phyloP scores from a whole-genome alignment of 192 early-diverging fungal genomes.

The Backusella westeae region DNA sequence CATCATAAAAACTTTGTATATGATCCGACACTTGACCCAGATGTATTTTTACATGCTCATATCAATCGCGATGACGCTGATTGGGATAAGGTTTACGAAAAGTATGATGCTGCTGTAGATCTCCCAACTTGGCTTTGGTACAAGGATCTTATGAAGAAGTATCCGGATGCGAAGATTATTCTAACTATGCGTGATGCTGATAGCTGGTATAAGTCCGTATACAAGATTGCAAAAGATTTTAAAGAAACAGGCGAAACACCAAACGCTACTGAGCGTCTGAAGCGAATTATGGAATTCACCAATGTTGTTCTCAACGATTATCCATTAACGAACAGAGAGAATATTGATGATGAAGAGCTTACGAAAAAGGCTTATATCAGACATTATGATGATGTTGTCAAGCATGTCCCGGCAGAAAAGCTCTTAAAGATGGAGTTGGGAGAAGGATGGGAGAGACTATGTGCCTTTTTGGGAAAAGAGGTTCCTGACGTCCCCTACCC shows the following conservation, averaged over 20 bases:
- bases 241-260: background rate
- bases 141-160: slow-evolving; percentile 18
- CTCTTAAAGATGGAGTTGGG: background rate
- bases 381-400: background rate
- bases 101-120: slow-evolving; percentile 22
- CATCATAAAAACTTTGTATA: slow-evolving; percentile 11
- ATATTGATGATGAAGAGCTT: background rate
- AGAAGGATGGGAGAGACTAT: slow-evolving; percentile 5
- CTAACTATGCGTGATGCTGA: slow-evolving; percentile 13
- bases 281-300: background rate
- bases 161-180: slow-evolving; percentile 24
- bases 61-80: slow-evolving; percentile 1
- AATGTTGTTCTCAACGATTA: background rate
- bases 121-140: slow-evolving; percentile 16
- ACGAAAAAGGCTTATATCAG: background rate
- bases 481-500: background rate
- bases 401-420: background rate
- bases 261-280: background rate
- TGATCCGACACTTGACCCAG: slow-evolving; percentile 8
- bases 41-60: background rate
- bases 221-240: background rate
- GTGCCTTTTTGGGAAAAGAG: background rate
- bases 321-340: background rate
- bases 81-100: slow-evolving; percentile 17
- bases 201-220: slow-evolving; percentile 19